These are phyloP conservation scores for Arctostaphylos glauca DNA, from an alignment of 148 eudicot genomes.

Conservation along the genomic window DNA sequence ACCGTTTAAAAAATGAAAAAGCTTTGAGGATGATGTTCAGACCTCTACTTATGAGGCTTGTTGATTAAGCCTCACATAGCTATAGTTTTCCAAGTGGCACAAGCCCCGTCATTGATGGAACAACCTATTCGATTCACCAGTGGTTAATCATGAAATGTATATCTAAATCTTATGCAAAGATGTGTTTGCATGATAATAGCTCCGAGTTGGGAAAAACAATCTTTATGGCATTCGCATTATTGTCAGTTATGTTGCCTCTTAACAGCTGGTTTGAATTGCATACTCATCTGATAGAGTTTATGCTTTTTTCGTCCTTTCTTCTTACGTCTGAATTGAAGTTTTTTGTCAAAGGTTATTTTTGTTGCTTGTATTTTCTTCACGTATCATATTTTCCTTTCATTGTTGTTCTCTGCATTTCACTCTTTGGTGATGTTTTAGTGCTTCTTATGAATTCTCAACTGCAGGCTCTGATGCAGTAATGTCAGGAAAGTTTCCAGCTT, in stretches of 20 bases:
- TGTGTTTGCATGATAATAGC: not conserved
- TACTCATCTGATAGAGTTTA: not conserved
- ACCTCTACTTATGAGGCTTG: not conserved
- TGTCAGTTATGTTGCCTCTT: not conserved
- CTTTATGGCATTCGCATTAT: too few relatives aligned
- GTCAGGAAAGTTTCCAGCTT: slow-evolving; percentile 13
- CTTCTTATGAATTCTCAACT: not conserved
- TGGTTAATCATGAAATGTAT: not conserved
- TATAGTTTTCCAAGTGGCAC: slow-evolving; percentile 4
- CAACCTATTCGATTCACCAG: not conserved
- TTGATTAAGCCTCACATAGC: not conserved
- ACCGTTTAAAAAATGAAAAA: not conserved
- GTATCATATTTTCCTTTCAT: not conserved
- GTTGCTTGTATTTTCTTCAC: not conserved
- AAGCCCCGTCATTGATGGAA: not conserved
- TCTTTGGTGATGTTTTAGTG: not conserved
- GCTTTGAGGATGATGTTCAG: not conserved
- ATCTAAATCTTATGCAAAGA: not conserved
- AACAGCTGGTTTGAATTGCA: not conserved
- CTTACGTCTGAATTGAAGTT: not conserved
- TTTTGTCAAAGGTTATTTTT: not conserved
- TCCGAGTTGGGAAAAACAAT: slow-evolving; percentile 4
- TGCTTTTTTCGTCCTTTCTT: not conserved
- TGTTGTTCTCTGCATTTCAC: not conserved
- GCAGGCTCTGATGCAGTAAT: slow-evolving; percentile 13